Evolutionary conservation across 495 filamentous ascomycete genomes (phyloP).

Genomic region (Penicillium steckii): DNA sequence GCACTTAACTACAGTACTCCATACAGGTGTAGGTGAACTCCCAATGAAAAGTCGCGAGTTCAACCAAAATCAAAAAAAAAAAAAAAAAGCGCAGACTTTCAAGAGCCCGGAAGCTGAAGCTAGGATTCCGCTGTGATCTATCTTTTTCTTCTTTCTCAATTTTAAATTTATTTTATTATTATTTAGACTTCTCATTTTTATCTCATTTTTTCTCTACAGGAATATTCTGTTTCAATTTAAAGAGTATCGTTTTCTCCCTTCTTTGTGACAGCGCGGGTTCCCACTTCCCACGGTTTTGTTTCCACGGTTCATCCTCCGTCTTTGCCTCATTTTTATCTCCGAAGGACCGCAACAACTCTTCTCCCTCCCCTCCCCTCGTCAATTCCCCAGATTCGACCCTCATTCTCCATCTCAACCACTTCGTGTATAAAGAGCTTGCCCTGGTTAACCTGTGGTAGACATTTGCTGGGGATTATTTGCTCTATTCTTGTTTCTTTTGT

Average conservation of each 20-base stretch:
- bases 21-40: no score
- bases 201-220: not conserved
- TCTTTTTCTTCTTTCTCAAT: no score
- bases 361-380: not conserved
- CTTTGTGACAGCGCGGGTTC: not conserved
- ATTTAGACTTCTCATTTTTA: no score
- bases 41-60: conserved; percentile 6
- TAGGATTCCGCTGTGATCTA: not conserved
- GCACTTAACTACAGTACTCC: no score
- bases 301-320: conserved; percentile 6
- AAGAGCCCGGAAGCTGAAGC: no score
- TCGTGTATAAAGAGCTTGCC: no score
- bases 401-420: not conserved
- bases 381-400: not conserved
- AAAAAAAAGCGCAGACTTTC: not conserved
- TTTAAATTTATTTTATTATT: no score
- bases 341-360: not conserved
- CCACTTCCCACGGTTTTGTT: not conserved
- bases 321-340: not conserved
- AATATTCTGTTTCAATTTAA: not conserved
- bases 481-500: not conserved
- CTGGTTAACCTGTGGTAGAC: no score
- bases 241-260: no score
- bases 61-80: conserved; percentile 1
- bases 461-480: not conserved